Conservation (phyloP, 148 eudicot species). For the Tetragonia tetragonoides region DNA sequence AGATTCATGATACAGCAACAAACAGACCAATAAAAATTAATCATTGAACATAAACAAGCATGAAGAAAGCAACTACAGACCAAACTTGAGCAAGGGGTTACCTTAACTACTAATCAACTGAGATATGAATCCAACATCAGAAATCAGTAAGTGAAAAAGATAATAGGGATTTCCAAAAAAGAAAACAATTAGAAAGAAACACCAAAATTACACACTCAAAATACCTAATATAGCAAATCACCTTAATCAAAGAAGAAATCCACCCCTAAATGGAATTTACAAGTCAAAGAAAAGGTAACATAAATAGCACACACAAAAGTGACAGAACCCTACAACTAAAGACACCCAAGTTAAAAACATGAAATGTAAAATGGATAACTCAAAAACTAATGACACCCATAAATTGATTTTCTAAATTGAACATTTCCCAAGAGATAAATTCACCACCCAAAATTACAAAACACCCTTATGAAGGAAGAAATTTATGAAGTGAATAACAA, state of each 20-base stretch:
- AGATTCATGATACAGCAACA: slow-evolving; percentile 15
- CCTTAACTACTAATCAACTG: neutral
- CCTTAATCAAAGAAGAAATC: neutral
- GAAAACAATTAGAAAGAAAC: neutral
- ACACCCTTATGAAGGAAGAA: neutral
- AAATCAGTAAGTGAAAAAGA: neutral
- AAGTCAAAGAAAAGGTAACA: neutral
- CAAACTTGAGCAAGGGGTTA: neutral
- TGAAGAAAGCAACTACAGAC: neutral
- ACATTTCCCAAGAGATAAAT: neutral
- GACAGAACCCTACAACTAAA: neutral
- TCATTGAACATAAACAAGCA: neutral
- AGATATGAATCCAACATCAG: neutral
- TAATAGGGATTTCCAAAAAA: neutral
- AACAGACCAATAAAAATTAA: neutral
- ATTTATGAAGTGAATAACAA: neutral
- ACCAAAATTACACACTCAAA: neutral
- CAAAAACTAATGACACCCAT: too few relatives aligned
- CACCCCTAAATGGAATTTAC: neutral
- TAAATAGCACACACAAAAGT: neutral
- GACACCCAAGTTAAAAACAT: neutral
- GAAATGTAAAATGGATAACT: too few relatives aligned
- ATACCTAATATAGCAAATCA: neutral
- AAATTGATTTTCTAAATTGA: too few relatives aligned
- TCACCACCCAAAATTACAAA: neutral